A percentile compares a stretch with the other conserved stretches of the same genome.
Evolutionary conservation across 805 yeast species (phyloP).

Genomic region (Pichia kluyveri): DNA sequence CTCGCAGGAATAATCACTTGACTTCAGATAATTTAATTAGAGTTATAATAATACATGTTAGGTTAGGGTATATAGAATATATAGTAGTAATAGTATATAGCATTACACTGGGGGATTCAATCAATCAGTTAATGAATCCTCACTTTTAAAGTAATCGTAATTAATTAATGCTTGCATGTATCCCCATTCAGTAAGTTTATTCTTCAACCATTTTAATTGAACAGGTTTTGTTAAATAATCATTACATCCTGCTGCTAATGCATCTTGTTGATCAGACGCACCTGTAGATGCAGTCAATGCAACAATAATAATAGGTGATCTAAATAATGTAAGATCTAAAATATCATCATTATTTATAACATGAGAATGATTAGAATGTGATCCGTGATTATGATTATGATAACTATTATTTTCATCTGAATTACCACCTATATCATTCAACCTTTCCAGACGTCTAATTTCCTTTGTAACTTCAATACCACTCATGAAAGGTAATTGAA

Average conservation of each 20-base stretch:
- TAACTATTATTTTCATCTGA: conserved; percentile 6
- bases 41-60: too few species aligned
- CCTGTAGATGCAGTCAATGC: conserved; percentile 92
- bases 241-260: conserved; percentile 94
- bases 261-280: conserved; percentile 77
- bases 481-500: conserved; percentile 90
- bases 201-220: conserved; percentile 85
- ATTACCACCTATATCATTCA: conserved; percentile 67
- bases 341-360: conserved; percentile 29
- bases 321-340: conserved; percentile 54
- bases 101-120: background rate
- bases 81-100: too few species aligned
- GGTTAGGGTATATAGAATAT: too few species aligned
- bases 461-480: conserved; percentile 94
- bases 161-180: conserved; percentile 97
- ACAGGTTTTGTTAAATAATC: conserved; percentile 96
- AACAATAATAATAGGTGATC: conserved; percentile 95
- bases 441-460: conserved; percentile 73
- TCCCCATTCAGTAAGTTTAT: conserved; percentile 96
- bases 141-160: conserved; percentile 80
- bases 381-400: background rate
- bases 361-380: conserved; percentile 14
- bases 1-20: too few species aligned
- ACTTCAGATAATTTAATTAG: too few species aligned
- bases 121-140: background rate